Evolutionary conservation across 352 stramenopile species (phyloP).

Genomic region (Thalassiosira delicatula): DNA sequence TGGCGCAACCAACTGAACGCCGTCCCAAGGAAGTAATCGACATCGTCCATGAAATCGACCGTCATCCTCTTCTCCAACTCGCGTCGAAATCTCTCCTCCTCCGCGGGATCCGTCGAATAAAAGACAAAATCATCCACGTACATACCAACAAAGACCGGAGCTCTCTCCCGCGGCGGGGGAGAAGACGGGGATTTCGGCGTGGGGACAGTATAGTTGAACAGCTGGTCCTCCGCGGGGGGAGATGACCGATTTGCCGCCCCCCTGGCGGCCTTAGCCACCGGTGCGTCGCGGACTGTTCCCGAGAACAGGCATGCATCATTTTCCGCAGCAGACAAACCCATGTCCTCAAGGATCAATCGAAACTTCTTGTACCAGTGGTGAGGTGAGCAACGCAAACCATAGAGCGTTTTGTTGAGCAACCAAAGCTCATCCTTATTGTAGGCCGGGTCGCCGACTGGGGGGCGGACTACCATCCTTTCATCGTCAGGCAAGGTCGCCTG

Average conservation of each 20-base stretch:
- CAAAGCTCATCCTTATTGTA: not conserved
- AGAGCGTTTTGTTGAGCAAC: not conserved
- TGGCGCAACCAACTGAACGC: constrained; percentile 6
- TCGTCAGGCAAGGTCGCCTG: not conserved
- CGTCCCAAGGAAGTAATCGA: constrained; percentile 17
- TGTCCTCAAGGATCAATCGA: not conserved
- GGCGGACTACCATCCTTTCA: not conserved
- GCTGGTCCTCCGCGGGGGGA: too few species aligned
- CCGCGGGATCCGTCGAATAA: not conserved
- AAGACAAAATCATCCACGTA: too few species aligned
- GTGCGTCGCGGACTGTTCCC: too few species aligned
- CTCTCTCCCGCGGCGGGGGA: too few species aligned
- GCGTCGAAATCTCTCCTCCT: not conserved
- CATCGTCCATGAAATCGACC: constrained; percentile 17
- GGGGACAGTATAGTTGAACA: too few species aligned
- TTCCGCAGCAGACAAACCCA: too few species aligned
- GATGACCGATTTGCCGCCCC: too few species aligned
- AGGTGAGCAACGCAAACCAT: not conserved
- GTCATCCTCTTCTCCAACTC: not conserved
- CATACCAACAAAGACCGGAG: too few species aligned
- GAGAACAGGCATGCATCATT: too few species aligned
- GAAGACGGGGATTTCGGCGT: too few species aligned
- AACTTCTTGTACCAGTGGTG: not conserved
- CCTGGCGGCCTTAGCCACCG: too few species aligned
- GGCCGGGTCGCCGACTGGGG: not conserved